Percentiles rank a stretch among this genome's conserved stretches.
These are phyloP conservation scores for Pilobolus umbonatus DNA, from an alignment of 192 early-diverging fungal species.

Conservation along the genomic window DNA sequence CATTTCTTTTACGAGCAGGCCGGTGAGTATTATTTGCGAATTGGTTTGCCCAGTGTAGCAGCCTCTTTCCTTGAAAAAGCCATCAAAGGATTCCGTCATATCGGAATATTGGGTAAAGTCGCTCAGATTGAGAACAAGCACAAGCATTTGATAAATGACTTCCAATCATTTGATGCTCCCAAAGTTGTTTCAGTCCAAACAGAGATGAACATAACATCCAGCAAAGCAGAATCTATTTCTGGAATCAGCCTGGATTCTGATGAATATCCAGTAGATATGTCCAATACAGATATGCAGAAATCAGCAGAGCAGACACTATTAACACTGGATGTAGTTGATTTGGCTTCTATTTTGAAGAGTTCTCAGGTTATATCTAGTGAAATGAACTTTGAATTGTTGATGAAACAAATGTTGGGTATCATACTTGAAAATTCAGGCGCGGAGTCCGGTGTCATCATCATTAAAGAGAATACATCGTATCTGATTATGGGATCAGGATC, in stretches of 20 bases:
- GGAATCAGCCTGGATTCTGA: not conserved
- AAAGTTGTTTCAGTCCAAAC: conserved; percentile 18
- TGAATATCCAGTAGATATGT: not conserved
- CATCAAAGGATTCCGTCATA: conserved; percentile 9
- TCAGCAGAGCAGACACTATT: conserved; percentile 28
- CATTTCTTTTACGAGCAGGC: conserved; percentile 23
- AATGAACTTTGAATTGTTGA: conserved; percentile 35
- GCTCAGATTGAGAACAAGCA: conserved; percentile 7
- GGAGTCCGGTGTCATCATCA: conserved; percentile 31
- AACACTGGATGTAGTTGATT: conserved; percentile 31
- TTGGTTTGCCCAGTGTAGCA: conserved; percentile 9
- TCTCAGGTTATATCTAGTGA: conserved; percentile 38
- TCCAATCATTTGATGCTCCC: not conserved
- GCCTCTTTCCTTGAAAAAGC: conserved; percentile 21
- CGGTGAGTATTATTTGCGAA: conserved; percentile 27
- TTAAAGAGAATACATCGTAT: conserved; percentile 29
- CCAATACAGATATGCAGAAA: not conserved
- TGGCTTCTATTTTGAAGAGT: conserved; percentile 35
- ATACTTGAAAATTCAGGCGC: conserved; percentile 35
- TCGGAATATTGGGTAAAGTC: conserved; percentile 26
- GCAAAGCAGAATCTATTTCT: not conserved
- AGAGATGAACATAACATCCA: not conserved
- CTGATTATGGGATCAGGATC: conserved; percentile 29
- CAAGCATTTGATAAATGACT: not conserved
- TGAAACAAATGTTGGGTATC: conserved; percentile 33